Evolutionary conservation across 1,284 basidiomycete genomes (phyloP), one percentile per base, ranked within the genome.

Genomic region (Macrocystidia cucumis): DNA sequence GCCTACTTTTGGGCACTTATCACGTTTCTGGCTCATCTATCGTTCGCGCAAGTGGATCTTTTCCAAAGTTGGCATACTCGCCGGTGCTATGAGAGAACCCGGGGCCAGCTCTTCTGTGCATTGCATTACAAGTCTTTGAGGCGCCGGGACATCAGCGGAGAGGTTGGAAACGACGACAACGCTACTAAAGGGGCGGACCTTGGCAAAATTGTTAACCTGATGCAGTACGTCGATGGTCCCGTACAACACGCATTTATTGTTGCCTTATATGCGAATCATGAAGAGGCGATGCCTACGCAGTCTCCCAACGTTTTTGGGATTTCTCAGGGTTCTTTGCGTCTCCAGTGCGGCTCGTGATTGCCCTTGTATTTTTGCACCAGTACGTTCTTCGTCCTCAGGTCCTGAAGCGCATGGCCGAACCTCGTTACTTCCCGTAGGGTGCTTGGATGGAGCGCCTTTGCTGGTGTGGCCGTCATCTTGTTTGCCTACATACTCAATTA

Each of bases 381-480:
- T 85, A 44, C 47, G 74, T 57, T n/a, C 13, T 22, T 9, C n/a
- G 27, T 29, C 23, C 16, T 19, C 18, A 32, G n/a, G n/a, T n/a
- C n/a, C n/a, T n/a, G n/a, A n/a, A n/a, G n/a, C n/a, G n/a, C 29
- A 22, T 9, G 24, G 19, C 34, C 8, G 17, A 37, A 24, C 21
- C 27, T 20, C 11, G n/a, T 43, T 25, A 41, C 21, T 26, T 25
- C 29, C 32, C 11, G 13, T 42, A 88, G 85, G 34, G 64, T 91
- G 18, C 68, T 91, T 25, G 89, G 89, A 5, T 89, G 85, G 83
- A 84, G 84, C 28, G 77, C 84, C 0, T 66, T 91, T 19, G 77
- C 80, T 9, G 86, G 86, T n/a, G 76, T 90, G 3, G 64, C 69
- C 9, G 74, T 89, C 18, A 70, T 91, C 11, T 50, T 80, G 4